A percentile compares a stretch with the other conserved stretches of the same genome.
phyloP scores from a whole-genome alignment of 768 basidiomycete species.

The Mycena crocata region DNA sequence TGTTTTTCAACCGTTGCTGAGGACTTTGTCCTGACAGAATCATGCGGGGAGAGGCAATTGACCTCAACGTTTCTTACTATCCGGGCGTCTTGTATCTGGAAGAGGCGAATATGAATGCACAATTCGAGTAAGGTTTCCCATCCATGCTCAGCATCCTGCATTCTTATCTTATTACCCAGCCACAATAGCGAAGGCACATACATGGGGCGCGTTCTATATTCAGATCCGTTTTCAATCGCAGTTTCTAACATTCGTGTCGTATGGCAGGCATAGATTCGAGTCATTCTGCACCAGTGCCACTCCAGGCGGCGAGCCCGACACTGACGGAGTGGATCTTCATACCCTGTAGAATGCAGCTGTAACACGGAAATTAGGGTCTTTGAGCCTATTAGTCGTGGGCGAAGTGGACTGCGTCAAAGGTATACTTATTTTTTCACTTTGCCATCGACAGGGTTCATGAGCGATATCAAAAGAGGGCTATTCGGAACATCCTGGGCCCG shows the following conservation, averaged over 20 bases:
- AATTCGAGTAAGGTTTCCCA: conserved; percentile 2
- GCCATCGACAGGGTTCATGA: not conserved
- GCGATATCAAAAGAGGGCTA: conserved; percentile 3
- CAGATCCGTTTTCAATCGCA: not conserved
- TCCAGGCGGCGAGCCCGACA: not conserved
- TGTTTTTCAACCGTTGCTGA: not conserved
- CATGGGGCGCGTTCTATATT: not conserved
- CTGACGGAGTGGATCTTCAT: not conserved
- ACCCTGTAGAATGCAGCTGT: conserved; percentile 13
- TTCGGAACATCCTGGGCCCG: conserved; percentile 8
- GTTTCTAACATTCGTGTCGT: not conserved
- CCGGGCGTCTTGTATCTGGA: conserved; percentile 25
- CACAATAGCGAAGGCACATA: not conserved
- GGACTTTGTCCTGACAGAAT: not conserved
- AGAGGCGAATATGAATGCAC: not conserved
- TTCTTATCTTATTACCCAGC: not conserved
- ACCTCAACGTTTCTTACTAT: conserved; percentile 24
- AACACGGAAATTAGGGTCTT: conserved; percentile 10
- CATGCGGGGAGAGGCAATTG: conserved; percentile 1
- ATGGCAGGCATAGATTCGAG: conserved; percentile 22
- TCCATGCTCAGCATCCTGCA: not conserved
- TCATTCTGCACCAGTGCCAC: not conserved
- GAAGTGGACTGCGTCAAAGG: conserved; percentile 30
- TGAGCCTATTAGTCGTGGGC: conserved; percentile 21
- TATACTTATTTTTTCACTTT: not conserved